Percentiles rank a stretch among this genome's conserved stretches.
Conservation (phyloP, 768 basidiomycete species). For the Lyophyllum decastes region DNA sequence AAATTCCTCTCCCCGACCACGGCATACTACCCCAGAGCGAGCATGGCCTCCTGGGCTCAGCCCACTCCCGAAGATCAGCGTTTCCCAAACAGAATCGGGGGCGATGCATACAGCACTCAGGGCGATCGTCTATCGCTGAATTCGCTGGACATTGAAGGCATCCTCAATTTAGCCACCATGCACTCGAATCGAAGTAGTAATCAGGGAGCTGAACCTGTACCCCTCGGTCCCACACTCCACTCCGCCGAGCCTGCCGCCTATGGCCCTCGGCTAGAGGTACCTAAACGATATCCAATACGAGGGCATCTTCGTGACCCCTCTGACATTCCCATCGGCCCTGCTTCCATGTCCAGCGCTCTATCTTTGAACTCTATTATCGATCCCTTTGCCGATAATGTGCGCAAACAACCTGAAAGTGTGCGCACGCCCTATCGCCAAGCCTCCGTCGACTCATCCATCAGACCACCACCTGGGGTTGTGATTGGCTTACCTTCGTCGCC, state of each 20-base stretch:
- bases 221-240: constrained; percentile 14
- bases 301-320: constrained; percentile 30
- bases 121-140: constrained; percentile 30
- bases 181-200: constrained; percentile 30
- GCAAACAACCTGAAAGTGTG: constrained; percentile 12
- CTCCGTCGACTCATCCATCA: constrained; percentile 1
- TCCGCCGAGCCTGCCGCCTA: constrained; percentile 15
- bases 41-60: constrained; percentile 37
- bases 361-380: constrained; percentile 27
- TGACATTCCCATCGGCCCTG: constrained; percentile 29
- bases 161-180: constrained; percentile 52
- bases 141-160: constrained; percentile 52
- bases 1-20: constrained; percentile 30
- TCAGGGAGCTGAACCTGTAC: constrained; percentile 22
- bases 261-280: not conserved
- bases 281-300: constrained; percentile 15
- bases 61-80: constrained; percentile 27
- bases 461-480: constrained; percentile 9
- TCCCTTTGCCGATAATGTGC: constrained; percentile 15
- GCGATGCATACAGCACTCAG: not conserved
- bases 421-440: constrained; percentile 10
- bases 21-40: constrained; percentile 21
- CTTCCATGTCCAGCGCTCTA: constrained; percentile 24
- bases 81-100: constrained; percentile 3
- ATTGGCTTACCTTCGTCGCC: constrained; percentile 25